phyloP scores from a whole-genome alignment of 2,329 filamentous ascomycete genomes.

The Ascosphaera pollenicola region DNA sequence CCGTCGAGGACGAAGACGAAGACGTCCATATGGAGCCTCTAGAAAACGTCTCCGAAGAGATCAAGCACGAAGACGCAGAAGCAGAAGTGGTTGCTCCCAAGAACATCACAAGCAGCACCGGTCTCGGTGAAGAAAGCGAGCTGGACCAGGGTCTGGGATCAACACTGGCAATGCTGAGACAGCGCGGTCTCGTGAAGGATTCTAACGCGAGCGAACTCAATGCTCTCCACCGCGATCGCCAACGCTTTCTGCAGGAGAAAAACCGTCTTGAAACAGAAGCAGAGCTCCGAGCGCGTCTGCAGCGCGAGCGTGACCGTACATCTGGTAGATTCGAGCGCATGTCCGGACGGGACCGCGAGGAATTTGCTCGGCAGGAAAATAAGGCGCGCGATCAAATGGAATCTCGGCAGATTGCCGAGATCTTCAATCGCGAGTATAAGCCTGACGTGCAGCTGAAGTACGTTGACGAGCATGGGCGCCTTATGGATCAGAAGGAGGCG shows the following conservation, averaged over 20 bases:
- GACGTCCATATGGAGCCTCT: conserved; percentile 32
- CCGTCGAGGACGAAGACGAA: conserved; percentile 25
- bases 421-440: conserved; percentile 73
- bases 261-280: conserved; percentile 55
- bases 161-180: conserved; percentile 59
- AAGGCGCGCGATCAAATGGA: conserved; percentile 68
- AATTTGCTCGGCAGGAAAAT: conserved; percentile 74
- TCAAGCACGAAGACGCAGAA: conserved; percentile 25
- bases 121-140: conserved; percentile 66
- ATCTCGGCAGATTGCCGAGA: conserved; percentile 57
- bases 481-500: conserved; percentile 81
- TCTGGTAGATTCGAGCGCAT: conserved; percentile 68
- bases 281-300: conserved; percentile 54
- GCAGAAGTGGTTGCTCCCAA: conserved; percentile 22
- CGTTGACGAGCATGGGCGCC: conserved; percentile 65
- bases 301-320: conserved; percentile 72
- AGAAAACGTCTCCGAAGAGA: conserved; percentile 27
- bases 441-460: conserved; percentile 83
- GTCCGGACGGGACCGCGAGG: conserved; percentile 79
- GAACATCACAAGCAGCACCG: conserved; percentile 34
- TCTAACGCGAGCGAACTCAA: conserved; percentile 41
- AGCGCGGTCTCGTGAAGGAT: conserved; percentile 58
- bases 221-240: conserved; percentile 43
- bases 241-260: conserved; percentile 63
- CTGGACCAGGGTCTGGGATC: conserved; percentile 60